phyloP scores from a whole-genome alignment of 805 yeast genomes.

The Kodamaea sagamina region DNA sequence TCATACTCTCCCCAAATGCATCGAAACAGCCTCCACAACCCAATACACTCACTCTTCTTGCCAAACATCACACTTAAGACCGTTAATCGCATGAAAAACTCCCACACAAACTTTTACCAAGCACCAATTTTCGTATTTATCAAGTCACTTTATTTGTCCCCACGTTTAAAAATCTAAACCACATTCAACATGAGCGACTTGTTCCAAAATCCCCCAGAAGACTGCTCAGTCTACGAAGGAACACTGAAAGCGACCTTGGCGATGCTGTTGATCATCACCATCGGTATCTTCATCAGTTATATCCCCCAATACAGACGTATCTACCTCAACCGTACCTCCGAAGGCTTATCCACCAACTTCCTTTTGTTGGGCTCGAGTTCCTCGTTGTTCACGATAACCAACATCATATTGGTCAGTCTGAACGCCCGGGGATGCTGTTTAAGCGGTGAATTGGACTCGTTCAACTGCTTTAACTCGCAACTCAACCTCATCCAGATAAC shows the following conservation, averaged over 20 bases:
- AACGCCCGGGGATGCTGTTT: slow-evolving; percentile 65
- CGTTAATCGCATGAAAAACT: too few relatives aligned
- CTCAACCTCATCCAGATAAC: slow-evolving; percentile 68
- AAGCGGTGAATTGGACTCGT: slow-evolving; percentile 41
- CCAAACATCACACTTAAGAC: too few relatives aligned
- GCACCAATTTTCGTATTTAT: too few relatives aligned
- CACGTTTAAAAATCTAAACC: too few relatives aligned
- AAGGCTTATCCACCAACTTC: slow-evolving; percentile 76
- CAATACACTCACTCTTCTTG: too few relatives aligned
- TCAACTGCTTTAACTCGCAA: slow-evolving; percentile 67
- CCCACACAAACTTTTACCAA: too few relatives aligned
- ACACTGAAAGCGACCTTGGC: slow-evolving; percentile 53
- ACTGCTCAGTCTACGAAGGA: slow-evolving; percentile 46
- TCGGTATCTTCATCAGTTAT: slow-evolving; percentile 71
- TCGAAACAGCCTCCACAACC: too few relatives aligned
- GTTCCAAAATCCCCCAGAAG: slow-evolving; percentile 4
- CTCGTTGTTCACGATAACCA: slow-evolving; percentile 66
- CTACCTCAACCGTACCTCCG: slow-evolving; percentile 58
- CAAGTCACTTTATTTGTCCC: too few relatives aligned
- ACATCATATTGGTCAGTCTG: slow-evolving; percentile 61
- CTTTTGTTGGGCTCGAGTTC: slow-evolving; percentile 70
- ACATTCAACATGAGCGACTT: not conserved
- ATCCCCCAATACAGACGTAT: slow-evolving; percentile 74
- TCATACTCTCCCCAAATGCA: too few relatives aligned
- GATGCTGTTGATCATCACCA: slow-evolving; percentile 54